Conservation (phyloP, 805 yeast species). For the Candida xiaguanensis region DNA sequence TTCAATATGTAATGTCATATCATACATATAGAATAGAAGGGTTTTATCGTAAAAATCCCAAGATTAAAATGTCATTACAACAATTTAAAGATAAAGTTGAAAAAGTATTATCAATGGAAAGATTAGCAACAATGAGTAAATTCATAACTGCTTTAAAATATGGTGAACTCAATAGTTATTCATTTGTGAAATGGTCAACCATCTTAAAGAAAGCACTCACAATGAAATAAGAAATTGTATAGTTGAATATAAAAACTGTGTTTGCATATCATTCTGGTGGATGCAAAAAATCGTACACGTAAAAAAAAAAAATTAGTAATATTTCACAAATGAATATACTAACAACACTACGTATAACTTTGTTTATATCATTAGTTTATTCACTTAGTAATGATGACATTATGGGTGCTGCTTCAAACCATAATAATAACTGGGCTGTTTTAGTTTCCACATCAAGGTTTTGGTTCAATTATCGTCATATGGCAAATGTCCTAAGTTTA, state of each 20-base stretch:
- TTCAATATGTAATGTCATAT: background rate
- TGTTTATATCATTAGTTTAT: background rate
- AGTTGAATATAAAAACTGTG: too few relatives aligned
- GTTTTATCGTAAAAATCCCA: background rate
- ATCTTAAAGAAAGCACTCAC: background rate
- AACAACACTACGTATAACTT: background rate
- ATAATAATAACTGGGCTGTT: constrained; percentile 79
- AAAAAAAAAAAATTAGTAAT: too few relatives aligned
- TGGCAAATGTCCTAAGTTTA: constrained; percentile 93
- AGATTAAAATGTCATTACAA: background rate
- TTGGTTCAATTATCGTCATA: constrained; percentile 98
- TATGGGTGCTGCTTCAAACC: constrained; percentile 27
- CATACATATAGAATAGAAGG: background rate
- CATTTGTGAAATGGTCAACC: constrained; percentile 1
- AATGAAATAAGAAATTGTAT: background rate
- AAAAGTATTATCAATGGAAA: background rate
- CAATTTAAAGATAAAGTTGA: background rate
- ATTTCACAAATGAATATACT: background rate
- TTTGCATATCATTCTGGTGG: too few relatives aligned
- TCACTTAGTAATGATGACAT: too few relatives aligned
- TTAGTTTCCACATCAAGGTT: constrained; percentile 92
- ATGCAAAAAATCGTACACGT: too few relatives aligned
- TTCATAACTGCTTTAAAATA: constrained; percentile 1
- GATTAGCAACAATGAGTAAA: constrained; percentile 1
- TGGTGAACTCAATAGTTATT: constrained; percentile 2